Base-by-base conservation (phyloP, 805 yeast genomes). In the Saturnispora bothae region DNA sequence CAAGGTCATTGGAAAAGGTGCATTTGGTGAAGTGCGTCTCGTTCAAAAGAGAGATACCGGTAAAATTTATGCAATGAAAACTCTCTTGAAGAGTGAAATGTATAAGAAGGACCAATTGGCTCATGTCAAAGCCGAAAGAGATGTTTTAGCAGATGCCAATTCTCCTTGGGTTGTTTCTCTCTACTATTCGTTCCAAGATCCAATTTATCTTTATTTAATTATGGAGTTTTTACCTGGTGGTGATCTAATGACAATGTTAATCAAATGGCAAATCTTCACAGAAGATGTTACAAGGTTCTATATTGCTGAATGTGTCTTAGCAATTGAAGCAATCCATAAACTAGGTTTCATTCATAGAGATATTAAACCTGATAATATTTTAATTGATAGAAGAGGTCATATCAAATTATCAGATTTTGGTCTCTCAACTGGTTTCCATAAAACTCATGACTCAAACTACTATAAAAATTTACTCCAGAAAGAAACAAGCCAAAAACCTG, bases 341-440 rank as follows among this genome's bases (percentile, higher is more conserved):
- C 66, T 85, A 25, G 96, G 96, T 0, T 86, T 86, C 56, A 92
- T 92, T 53, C 98, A 92, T 61, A 73, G 98, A 61, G 98, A 92
- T 59, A 89, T 92, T 52, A 92, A 92, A 60, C 98, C 98, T 0
- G 98, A 92, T 66, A 92, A 92, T 53, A 89, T 75, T 39, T 64
- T 75, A 50, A 71, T 76, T 39, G 81, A 75, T 48, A 69, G 71
- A 49, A 60, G 76, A 28, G 82, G 82, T n/a, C 82, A 75, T 49
- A 69, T 74, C 45, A 74, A 73, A 48, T 60, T 75, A 27, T 69
- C 76, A 22, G 94, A 82, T 59, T 82, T 82, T 58, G 94, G 94
- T 3, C 64, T 82, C 46, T 76, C 85, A 51, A 80, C 96, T 0
- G 96, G 96, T 4, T 86, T 88, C 65, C 96, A 79, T 54, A 79